These are phyloP conservation scores for Saccharomycopsis javanensis DNA, from an alignment of 805 yeast species.

Conservation along the genomic window DNA sequence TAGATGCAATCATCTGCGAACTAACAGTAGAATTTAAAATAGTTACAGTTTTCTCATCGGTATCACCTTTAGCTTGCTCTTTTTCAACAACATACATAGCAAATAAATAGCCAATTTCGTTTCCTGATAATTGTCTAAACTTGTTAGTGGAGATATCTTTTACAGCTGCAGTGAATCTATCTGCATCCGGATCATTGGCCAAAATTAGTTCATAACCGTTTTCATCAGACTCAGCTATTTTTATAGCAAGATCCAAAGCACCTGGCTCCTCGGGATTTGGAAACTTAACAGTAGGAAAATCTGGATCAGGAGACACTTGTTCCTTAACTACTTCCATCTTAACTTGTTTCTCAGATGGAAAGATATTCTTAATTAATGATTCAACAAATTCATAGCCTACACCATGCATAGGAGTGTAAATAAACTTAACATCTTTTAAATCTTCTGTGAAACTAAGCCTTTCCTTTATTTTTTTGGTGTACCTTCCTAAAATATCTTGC, in stretches of 20 bases:
- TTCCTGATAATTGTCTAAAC: conserved; percentile 84
- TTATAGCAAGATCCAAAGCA: conserved; percentile 67
- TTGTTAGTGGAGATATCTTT: conserved; percentile 29
- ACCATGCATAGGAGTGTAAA: conserved; percentile 95
- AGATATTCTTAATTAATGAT: conserved; percentile 8
- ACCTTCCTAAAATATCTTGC: conserved; percentile 33
- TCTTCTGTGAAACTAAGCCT: background rate
- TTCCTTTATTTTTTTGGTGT: conserved; percentile 28
- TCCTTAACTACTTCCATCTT: conserved; percentile 39
- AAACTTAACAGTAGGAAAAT: conserved; percentile 73
- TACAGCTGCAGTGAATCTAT: conserved; percentile 77
- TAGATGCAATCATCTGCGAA: conserved; percentile 62
- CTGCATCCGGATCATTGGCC: conserved; percentile 97
- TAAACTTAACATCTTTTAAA: conserved; percentile 36
- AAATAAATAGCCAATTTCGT: conserved; percentile 80
- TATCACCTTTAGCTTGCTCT: conserved; percentile 20
- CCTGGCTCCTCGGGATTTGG: conserved; percentile 97
- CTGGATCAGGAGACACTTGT: conserved; percentile 75
- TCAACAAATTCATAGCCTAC: conserved; percentile 57
- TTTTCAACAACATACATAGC: conserved; percentile 50
- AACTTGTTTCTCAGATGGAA: conserved; percentile 3
- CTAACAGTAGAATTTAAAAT: conserved; percentile 87
- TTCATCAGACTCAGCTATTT: conserved; percentile 39
- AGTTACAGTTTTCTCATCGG: conserved; percentile 32
- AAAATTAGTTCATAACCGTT: conserved; percentile 43